Conservation (phyloP, 1,284 basidiomycete genomes). For the Trametes polyzona region DNA sequence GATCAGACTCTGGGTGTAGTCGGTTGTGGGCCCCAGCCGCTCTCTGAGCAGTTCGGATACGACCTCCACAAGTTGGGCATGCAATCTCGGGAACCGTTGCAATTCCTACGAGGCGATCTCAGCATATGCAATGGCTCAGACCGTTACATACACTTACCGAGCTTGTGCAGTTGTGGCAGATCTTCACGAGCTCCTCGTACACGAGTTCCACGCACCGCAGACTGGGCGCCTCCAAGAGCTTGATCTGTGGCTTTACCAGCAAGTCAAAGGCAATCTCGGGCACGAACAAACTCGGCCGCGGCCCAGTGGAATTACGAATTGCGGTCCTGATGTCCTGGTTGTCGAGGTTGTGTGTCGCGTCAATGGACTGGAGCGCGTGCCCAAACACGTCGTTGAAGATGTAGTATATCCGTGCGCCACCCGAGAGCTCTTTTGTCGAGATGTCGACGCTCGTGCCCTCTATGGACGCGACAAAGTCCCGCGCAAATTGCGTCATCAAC, state of each 20-base stretch:
- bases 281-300: slow-evolving; percentile 94
- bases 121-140: background rate
- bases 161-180: slow-evolving; percentile 98
- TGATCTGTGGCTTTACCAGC: slow-evolving; percentile 98
- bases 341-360: slow-evolving; percentile 90
- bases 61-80: slow-evolving; percentile 95
- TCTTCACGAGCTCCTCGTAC: slow-evolving; percentile 99
- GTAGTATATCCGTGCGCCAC: slow-evolving; percentile 98
- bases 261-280: slow-evolving; percentile 98
- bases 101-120: slow-evolving; percentile 69
- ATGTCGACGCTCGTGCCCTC: slow-evolving; percentile 98
- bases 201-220: slow-evolving; percentile 97
- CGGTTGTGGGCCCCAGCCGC: slow-evolving; percentile 93
- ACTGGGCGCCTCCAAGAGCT: slow-evolving; percentile 92
- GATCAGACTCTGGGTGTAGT: slow-evolving; percentile 95
- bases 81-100: slow-evolving; percentile 94
- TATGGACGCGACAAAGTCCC: slow-evolving; percentile 97
- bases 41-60: slow-evolving; percentile 96
- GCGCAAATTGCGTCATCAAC: slow-evolving; percentile 98
- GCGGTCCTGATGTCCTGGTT: slow-evolving; percentile 97
- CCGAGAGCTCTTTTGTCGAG: slow-evolving; percentile 98
- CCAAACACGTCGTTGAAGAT: slow-evolving; percentile 99
- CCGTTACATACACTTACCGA: slow-evolving; percentile 53
- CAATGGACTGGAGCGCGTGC: slow-evolving; percentile 87
- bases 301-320: slow-evolving; percentile 98